Conservation (phyloP, 768 basidiomycete genomes). For the Lentinula lateritia region DNA sequence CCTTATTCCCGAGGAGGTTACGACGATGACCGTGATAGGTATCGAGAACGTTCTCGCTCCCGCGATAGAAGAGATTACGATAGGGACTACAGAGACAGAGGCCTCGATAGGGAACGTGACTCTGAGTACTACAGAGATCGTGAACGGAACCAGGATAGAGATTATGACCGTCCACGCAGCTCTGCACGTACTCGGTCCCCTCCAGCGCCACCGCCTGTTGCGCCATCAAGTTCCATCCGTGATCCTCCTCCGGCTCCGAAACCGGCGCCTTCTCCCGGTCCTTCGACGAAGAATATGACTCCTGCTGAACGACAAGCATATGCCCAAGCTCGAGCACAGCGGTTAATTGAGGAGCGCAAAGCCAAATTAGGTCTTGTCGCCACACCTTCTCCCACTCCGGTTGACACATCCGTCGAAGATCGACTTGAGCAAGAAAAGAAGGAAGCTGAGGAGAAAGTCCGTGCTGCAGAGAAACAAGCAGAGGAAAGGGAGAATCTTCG, state of each 20-base stretch:
- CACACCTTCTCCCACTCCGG: conserved; percentile 34
- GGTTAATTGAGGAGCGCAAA: conserved; percentile 80
- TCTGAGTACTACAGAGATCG: conserved; percentile 13
- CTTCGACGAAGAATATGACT: conserved; percentile 73
- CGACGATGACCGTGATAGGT: conserved; percentile 35
- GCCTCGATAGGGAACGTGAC: conserved; percentile 25
- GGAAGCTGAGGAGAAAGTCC: conserved; percentile 85
- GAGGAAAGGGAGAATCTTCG: conserved; percentile 74
- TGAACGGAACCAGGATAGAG: conserved; percentile 28
- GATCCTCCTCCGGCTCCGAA: conserved; percentile 49
- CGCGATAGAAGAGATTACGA: conserved; percentile 11
- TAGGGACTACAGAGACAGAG: not conserved
- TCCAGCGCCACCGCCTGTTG: conserved; percentile 46
- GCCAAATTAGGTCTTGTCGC: conserved; percentile 73
- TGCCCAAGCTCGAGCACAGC: conserved; percentile 73
- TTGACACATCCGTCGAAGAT: conserved; percentile 83
- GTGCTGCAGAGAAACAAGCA: conserved; percentile 72
- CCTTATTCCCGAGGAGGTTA: conserved; percentile 12
- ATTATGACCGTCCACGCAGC: conserved; percentile 40
- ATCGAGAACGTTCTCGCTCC: conserved; percentile 1
- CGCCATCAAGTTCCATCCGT: conserved; percentile 29
- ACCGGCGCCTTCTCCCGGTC: conserved; percentile 52
- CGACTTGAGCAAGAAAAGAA: conserved; percentile 80
- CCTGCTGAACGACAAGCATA: conserved; percentile 77
- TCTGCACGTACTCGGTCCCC: conserved; percentile 34